Conservation (phyloP, 345 rosid genomes). For the Citrus trifoliata region DNA sequence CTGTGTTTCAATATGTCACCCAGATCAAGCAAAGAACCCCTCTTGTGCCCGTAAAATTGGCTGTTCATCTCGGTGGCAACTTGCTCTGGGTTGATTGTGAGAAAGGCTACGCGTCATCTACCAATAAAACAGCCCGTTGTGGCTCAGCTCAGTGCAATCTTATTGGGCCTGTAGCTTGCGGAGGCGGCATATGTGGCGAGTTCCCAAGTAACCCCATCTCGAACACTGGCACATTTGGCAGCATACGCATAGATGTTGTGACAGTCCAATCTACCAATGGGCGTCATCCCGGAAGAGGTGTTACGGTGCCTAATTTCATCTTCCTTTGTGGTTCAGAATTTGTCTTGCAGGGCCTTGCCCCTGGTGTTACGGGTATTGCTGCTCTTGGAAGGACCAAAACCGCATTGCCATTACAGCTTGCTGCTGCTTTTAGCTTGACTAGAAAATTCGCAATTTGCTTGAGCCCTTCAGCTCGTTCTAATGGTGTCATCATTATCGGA, state of each 20-base stretch:
- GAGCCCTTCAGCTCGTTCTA: conserved; percentile 7
- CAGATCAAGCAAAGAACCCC: conserved; percentile 23
- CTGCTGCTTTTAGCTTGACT: conserved; percentile 17
- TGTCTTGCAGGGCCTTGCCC: conserved; percentile 21
- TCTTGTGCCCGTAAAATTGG: conserved; percentile 13
- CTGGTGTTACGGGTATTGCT: conserved; percentile 17
- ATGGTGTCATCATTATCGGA: conserved; percentile 28
- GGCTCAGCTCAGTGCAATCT: conserved; percentile 27
- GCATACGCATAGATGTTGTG: conserved; percentile 24
- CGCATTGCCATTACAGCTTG: conserved; percentile 14
- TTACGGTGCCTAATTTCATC: conserved; percentile 12
- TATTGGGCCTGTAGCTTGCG: conserved; percentile 17
- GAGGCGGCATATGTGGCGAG: conserved; percentile 22
- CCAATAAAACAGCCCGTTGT: conserved; percentile 21
- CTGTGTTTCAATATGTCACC: conserved; percentile 23
- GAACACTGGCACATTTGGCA: conserved; percentile 5
- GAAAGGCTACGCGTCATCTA: conserved; percentile 22
- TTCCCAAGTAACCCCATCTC: conserved; percentile 21
- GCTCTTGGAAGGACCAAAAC: conserved; percentile 15
- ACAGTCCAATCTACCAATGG: conserved; percentile 23
- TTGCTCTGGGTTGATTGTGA: conserved; percentile 40
- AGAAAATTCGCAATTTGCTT: conserved; percentile 29
- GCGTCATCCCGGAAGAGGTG: conserved; percentile 23
- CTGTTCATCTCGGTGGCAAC: conserved; percentile 34
- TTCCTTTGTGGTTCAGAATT: conserved; percentile 9